Evolutionary conservation across 306 rosid species (phyloP).

Genomic region (Citrullus colocynthis): DNA sequence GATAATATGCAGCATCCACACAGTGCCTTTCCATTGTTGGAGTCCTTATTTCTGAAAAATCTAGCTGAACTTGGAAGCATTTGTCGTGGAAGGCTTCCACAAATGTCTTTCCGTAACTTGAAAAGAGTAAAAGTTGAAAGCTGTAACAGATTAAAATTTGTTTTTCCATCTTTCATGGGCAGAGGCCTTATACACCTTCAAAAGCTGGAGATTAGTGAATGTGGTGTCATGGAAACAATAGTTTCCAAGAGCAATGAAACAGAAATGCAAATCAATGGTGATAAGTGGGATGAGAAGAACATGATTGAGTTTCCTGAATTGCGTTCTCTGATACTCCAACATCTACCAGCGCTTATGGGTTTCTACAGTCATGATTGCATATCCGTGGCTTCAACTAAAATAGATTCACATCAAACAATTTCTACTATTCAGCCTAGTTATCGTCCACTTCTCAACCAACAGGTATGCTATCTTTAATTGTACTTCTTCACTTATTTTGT

Average conservation of each 20-base stretch:
- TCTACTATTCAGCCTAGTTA: background rate
- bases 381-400: background rate
- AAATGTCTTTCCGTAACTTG: conserved; percentile 15
- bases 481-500: background rate
- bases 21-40: conserved; percentile 12
- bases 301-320: background rate
- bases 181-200: conserved; percentile 11
- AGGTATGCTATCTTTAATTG: background rate
- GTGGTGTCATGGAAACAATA: conserved; percentile 10
- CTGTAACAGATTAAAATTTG: conserved; percentile 6
- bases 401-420: background rate
- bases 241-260: background rate
- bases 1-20: background rate
- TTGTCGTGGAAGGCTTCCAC: conserved; percentile 9
- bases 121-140: conserved; percentile 10
- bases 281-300: conserved; percentile 16
- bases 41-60: conserved; percentile 11
- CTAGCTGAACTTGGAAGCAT: background rate
- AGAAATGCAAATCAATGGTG: background rate
- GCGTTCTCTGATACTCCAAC: conserved; percentile 8
- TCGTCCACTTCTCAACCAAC: conserved; percentile 8
- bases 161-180: conserved; percentile 4
- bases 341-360: conserved; percentile 8
- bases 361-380: background rate
- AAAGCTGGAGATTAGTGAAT: conserved; percentile 22